Evolutionary conservation across 169 alveolate species (phyloP), one percentile per base, ranked within the genome.

Genomic region (Plasmodium gonderi): DNA sequence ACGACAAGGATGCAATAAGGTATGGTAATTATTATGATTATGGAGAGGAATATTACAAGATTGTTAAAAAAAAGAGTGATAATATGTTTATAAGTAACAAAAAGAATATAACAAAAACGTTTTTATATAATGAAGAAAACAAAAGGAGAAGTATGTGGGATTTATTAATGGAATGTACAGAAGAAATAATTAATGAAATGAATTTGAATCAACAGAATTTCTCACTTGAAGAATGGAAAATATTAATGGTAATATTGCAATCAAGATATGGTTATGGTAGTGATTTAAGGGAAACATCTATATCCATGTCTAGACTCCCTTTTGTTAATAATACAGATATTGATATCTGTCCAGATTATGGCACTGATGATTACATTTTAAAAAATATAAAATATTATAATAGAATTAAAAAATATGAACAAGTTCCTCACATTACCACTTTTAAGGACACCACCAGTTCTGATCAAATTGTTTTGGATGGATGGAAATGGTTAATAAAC

Each of bases 401-500:
- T 44, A 68, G 44, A 45, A 54, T 80, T 23, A 94, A 49, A 45
- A 89, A 76, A 68, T 72, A 54, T 44, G 93, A 91, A 29, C 95
- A 91, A 40, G 20, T 60, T 17, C 95, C 94, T 29, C 80, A 87
- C 38, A 80, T 80, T 67, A 12, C 51, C 11, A 81, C 42, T 4
- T 95, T 95, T 77, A 78, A 90, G 51, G 91, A 91, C 44, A 47
- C 12, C 29, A 91, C 79, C 7, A 91, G 92, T 68, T 81, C 95
- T 11, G 97, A 95, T 74, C 92, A 94, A 93, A 74, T 95, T 2
- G 96, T 95, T 23, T 47, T 95, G 23, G 96, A 95, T 68, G 97
- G 97, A 11, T 95, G 97, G 97, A 95, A 94, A 72, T 95, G 97
- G 97, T 51, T 95, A 64, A 83, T 95, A 26, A 80, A 91, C 44